Conservation (phyloP, 805 yeast species). For the Grigorovia jiainica region DNA sequence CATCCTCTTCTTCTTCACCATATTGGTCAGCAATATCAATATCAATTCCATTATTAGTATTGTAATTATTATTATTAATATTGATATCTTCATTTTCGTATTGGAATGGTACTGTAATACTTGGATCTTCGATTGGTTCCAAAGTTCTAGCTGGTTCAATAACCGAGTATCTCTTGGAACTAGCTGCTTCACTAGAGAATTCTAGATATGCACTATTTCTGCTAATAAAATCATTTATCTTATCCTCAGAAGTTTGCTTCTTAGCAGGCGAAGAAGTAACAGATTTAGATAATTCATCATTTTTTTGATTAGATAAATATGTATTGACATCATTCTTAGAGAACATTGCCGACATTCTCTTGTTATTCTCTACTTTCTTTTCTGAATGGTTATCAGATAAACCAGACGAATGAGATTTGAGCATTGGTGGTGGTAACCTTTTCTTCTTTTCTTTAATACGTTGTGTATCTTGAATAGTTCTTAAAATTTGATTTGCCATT, state of each 20-base stretch:
- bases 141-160: constrained; percentile 8
- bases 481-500: constrained; percentile 81
- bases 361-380: background rate
- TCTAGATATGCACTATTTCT: constrained; percentile 21
- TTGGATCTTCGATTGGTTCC: constrained; percentile 5
- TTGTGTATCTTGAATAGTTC: constrained; percentile 71
- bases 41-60: background rate
- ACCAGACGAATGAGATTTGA: background rate
- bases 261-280: constrained; percentile 4
- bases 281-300: background rate
- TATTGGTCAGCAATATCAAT: constrained; percentile 5
- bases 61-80: too few relatives aligned
- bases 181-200: constrained; percentile 18
- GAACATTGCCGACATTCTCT: constrained; percentile 1
- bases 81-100: constrained; percentile 1
- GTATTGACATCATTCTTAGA: background rate
- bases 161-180: constrained; percentile 12
- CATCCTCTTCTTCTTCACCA: constrained; percentile 9
- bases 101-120: constrained; percentile 1
- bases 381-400: background rate
- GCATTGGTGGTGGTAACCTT: constrained; percentile 6
- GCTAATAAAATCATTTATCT: constrained; percentile 19
- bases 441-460: constrained; percentile 25
- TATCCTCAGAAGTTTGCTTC: constrained; percentile 9
- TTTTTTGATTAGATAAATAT: background rate